Evolutionary conservation across 768 basidiomycete genomes (phyloP).

Genomic region (Xerocomellus chrysenteron): DNA sequence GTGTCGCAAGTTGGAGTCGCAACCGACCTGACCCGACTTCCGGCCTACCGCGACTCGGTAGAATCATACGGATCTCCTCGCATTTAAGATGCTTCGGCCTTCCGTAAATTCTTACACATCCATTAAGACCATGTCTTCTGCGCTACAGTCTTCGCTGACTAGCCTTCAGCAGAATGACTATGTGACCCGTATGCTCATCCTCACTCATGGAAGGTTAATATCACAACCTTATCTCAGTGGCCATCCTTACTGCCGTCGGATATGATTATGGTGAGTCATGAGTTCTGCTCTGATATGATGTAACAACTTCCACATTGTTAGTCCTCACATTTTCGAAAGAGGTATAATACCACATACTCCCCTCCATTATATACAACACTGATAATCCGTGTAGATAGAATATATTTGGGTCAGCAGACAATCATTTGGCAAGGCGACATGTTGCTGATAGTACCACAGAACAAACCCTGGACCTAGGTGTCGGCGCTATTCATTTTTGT

Average conservation of each 20-base stretch:
- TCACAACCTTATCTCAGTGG: neutral
- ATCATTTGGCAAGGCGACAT: no score
- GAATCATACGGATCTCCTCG: no score
- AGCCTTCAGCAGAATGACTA: neutral
- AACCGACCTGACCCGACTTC: no score
- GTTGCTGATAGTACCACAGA: no score
- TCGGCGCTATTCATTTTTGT: no score
- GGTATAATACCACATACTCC: neutral
- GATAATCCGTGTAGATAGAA: no score
- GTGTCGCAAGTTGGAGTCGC: no score
- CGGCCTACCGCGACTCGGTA: no score
- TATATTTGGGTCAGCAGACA: no score
- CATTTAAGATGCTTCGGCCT: no score
- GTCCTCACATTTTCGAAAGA: slow-evolving; percentile 10
- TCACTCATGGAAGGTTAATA: neutral
- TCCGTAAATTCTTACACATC: neutral
- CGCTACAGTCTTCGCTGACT: neutral
- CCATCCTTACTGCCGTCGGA: neutral
- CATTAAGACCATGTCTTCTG: neutral
- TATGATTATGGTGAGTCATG: no score
- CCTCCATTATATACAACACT: neutral
- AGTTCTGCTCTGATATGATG: neutral
- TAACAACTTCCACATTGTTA: neutral
- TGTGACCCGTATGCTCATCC: neutral
- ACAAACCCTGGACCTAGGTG: no score